Base-by-base conservation (phyloP, 768 basidiomycete genomes). In the Cytidiella melzeri region DNA sequence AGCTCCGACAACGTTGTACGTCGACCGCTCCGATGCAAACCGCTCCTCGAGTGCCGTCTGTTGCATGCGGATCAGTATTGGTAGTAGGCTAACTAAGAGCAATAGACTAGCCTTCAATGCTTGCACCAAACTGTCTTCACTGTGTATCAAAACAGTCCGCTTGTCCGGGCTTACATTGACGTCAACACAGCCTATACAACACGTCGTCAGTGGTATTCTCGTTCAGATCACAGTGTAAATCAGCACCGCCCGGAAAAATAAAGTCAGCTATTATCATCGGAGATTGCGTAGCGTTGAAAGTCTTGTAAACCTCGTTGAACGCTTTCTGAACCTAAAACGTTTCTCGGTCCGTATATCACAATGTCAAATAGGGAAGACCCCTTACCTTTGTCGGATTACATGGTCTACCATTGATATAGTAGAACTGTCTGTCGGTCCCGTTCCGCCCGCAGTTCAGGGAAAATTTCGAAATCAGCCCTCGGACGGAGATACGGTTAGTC, bases 111-210 rank as follows among this genome's bases (percentile, higher is more conserved):
- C 92, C 71, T 89, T 93, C 36, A 98, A 73, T 0, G 83, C 80
- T 2, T 77, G 67, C 0, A 98, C 74, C 15, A 99, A 67, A 52
- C 85, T 86, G 10, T 73, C 74, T 64, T 99, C 95, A 62, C 84
- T 84, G 57, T 97, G 92, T 10, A 99, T 60, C 44, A 96, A 83
- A 30, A 98, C 87, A 0, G 92, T 94, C n/a, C 95, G 77, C 61
- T 98, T 99, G 69, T 98, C 96, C 0, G 96, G 95, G 53, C 84
- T 90, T 51, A 98, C 88, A 53, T 99, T 99, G 60, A 99, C 82
- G 61, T 99, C 96, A 58, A 81, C 89, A 0, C 80, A 71, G 49
- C 83, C 91, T 93, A 54, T 5, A 46, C 11, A 27, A 43, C 13
- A n/a, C n/a, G n/a, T n/a, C n/a, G n/a, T n/a, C n/a, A n/a, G n/a